These are phyloP conservation scores for Endocarpon pusillum DNA, from an alignment of 495 filamentous ascomycete genomes.

Conservation along the genomic window DNA sequence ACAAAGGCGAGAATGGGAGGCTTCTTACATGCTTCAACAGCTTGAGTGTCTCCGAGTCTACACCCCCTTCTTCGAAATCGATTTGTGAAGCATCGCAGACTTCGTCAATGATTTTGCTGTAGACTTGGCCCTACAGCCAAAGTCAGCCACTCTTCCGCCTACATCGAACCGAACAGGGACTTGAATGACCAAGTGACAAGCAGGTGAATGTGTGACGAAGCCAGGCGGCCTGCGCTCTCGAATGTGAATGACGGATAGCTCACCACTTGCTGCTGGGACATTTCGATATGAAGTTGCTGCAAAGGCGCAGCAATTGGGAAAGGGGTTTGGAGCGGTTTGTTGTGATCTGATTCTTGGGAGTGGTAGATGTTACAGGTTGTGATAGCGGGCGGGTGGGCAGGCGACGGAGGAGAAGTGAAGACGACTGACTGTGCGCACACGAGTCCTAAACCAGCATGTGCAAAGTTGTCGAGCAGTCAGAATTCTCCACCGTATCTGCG, in stretches of 20 bases:
- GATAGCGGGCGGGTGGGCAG: no score
- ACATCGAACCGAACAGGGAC: neutral
- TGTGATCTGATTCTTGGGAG: no score
- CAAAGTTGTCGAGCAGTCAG: no score
- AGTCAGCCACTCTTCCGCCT: no score
- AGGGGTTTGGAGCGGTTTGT: no score
- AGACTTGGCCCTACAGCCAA: conserved; percentile 58
- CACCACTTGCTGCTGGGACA: conserved; percentile 51
- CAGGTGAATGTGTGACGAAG: conserved; percentile 2
- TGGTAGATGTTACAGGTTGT: no score
- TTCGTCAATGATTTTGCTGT: conserved; percentile 78
- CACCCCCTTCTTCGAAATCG: conserved; percentile 92
- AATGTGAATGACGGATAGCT: conserved; percentile 30
- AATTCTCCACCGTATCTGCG: no score
- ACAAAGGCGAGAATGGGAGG: conserved; percentile 1
- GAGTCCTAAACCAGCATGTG: no score
- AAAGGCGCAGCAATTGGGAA: no score
- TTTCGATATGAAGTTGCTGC: no score
- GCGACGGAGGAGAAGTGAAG: no score
- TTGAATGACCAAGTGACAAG: neutral
- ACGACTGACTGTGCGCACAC: no score
- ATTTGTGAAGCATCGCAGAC: conserved; percentile 75
- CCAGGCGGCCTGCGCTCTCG: conserved; percentile 10
- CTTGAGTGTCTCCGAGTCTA: conserved; percentile 66
- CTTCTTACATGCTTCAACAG: conserved; percentile 70